A percentile compares a stretch with the other conserved stretches of the same genome.
phyloP scores from a whole-genome alignment of 352 stramenopile genomes.

The Pythium apleroticum region DNA sequence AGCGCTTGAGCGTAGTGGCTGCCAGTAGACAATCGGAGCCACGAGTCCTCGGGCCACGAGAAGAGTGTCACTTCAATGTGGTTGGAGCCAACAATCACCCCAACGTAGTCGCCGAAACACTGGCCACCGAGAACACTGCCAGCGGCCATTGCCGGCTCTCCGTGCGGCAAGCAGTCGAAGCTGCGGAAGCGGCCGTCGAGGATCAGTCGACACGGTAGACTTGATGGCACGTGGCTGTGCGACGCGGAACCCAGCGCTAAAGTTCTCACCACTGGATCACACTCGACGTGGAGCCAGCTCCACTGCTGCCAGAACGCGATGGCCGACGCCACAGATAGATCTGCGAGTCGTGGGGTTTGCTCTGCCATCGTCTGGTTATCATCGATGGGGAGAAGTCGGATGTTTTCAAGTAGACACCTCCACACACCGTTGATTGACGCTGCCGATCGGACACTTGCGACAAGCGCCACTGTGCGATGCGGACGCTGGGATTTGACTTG shows the following conservation, averaged over 20 bases:
- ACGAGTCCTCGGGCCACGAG: conserved; percentile 7
- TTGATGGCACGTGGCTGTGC: neutral
- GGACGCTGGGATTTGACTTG: no score
- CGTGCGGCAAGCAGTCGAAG: conserved; percentile 3
- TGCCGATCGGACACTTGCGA: no score
- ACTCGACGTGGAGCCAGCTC: neutral
- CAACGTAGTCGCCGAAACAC: conserved; percentile 18
- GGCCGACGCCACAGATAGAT: neutral
- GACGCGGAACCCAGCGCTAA: neutral
- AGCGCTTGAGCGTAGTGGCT: conserved; percentile 4
- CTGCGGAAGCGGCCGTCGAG: conserved; percentile 3
- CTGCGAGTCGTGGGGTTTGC: no score
- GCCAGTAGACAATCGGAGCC: neutral
- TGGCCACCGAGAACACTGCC: conserved; percentile 2
- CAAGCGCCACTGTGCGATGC: no score
- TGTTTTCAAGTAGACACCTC: no score
- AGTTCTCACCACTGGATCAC: neutral
- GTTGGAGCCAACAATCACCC: neutral
- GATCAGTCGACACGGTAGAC: neutral
- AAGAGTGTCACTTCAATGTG: neutral
- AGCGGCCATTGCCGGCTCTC: neutral
- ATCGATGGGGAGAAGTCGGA: no score
- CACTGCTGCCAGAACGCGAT: conserved; percentile 8
- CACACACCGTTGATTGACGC: no score
- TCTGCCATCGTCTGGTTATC: no score